Percentiles rank a stretch among this genome's conserved stretches.
These are phyloP conservation scores for Xenosphaeropsis pyriputrescens DNA, from an alignment of 2,329 filamentous ascomycete genomes.

Conservation along the genomic window DNA sequence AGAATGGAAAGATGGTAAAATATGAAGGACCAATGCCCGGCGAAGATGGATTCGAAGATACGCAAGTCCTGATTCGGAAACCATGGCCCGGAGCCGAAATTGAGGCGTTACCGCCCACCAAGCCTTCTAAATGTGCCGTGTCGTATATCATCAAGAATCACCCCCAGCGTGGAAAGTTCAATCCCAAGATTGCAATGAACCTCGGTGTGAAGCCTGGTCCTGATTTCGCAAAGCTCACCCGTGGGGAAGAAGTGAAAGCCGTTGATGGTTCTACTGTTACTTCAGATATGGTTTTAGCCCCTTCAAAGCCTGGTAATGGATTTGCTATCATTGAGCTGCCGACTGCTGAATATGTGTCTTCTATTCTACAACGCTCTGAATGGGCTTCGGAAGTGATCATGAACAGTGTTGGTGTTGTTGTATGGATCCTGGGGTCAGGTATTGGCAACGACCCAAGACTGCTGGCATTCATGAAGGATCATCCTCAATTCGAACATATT, in stretches of 20 bases:
- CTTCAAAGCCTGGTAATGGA: constrained; percentile 51
- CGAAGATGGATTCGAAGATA: constrained; percentile 34
- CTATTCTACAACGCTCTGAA: constrained; percentile 56
- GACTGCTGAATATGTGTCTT: constrained; percentile 50
- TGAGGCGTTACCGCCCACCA: constrained; percentile 49
- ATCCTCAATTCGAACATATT: constrained; percentile 52
- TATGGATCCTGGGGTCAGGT: constrained; percentile 69
- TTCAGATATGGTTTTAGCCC: constrained; percentile 73
- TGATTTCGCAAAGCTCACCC: constrained; percentile 44
- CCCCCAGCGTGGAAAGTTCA: constrained; percentile 68
- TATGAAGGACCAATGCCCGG: constrained; percentile 57
- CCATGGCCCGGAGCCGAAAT: constrained; percentile 67
- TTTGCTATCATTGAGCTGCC: constrained; percentile 73
- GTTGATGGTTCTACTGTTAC: constrained; percentile 56
- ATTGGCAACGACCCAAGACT: constrained; percentile 49
- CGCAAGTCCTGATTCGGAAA: constrained; percentile 56
- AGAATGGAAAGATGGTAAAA: constrained; percentile 46
- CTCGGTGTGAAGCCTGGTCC: constrained; percentile 47
- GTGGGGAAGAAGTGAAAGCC: constrained; percentile 47
- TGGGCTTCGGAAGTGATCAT: constrained; percentile 53
- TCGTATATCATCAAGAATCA: constrained; percentile 79
- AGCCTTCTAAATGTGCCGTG: constrained; percentile 51
- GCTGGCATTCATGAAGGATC: constrained; percentile 52
- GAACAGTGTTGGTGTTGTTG: constrained; percentile 48
- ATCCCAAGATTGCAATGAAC: constrained; percentile 44